Conservation (phyloP, 768 basidiomycete genomes). For the Boletellus sp. region DNA sequence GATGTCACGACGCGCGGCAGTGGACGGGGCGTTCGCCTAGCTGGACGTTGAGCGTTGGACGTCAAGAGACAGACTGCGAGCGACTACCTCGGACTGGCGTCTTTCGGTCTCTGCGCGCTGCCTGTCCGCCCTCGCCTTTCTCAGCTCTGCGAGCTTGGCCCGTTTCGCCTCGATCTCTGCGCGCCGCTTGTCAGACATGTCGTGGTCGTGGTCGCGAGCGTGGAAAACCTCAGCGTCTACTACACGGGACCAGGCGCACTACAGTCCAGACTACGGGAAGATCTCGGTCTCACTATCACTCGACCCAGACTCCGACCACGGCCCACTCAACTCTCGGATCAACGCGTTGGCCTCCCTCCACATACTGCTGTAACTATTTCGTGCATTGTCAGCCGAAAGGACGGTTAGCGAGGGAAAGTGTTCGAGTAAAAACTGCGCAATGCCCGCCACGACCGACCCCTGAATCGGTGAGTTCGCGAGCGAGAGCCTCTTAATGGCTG, state of each 20-base stretch:
- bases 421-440: background rate
- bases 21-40: constrained; percentile 40
- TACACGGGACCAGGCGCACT: too few relatives aligned
- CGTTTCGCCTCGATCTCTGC: constrained; percentile 91
- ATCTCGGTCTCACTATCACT: background rate
- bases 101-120: constrained; percentile 51
- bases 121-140: constrained; percentile 71
- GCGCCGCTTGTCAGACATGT: constrained; percentile 65
- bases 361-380: too few relatives aligned
- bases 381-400: background rate
- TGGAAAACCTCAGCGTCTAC: background rate
- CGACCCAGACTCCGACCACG: background rate
- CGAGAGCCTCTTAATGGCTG: background rate
- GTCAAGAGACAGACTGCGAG: background rate
- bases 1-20: constrained; percentile 51
- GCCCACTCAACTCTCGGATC: background rate
- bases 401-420: background rate
- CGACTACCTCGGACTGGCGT: constrained; percentile 26
- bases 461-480: background rate
- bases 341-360: background rate
- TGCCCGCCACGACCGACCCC: background rate
- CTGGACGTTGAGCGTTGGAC: background rate
- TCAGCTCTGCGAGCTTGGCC: constrained; percentile 80
- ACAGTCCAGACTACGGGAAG: too few relatives aligned
- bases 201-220: background rate